phyloP scores from a whole-genome alignment of 768 basidiomycete species.

The Podaxis sp. region DNA sequence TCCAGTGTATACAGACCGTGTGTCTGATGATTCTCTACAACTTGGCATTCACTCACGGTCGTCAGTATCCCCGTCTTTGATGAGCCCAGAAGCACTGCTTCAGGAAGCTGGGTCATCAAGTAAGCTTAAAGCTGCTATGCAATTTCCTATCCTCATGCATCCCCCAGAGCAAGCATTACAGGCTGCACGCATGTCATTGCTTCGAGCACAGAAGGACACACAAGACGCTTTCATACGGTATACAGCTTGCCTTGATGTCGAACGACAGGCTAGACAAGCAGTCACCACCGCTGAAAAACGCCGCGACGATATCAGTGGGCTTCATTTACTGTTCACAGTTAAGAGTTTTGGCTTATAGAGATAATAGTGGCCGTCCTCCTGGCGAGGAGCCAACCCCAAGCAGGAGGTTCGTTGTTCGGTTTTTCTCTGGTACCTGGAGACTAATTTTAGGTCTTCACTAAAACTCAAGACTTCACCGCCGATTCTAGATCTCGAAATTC shows the following conservation, averaged over 20 bases:
- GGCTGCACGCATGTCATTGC: conserved; percentile 57
- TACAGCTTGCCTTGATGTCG: conserved; percentile 66
- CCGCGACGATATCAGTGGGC: conserved; percentile 60
- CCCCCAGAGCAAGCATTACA: conserved; percentile 59
- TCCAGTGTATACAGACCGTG: conserved; percentile 26
- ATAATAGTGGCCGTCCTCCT: conserved; percentile 45
- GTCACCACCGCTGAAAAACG: conserved; percentile 66
- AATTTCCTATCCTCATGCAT: conserved; percentile 18
- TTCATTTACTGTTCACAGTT: conserved; percentile 15
- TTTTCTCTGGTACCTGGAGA: conserved; percentile 16
- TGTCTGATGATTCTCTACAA: conserved; percentile 31
- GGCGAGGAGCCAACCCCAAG: conserved; percentile 42
- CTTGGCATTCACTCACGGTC: conserved; percentile 36
- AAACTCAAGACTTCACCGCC: conserved; percentile 17
- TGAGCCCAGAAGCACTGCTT: conserved; percentile 50
- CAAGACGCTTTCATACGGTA: conserved; percentile 73
- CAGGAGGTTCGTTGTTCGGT: conserved; percentile 21
- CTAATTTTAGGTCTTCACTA: conserved; percentile 18
- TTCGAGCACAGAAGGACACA: conserved; percentile 67
- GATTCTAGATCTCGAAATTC: conserved; percentile 52
- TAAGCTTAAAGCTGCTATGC: conserved; percentile 30
- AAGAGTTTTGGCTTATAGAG: conserved; percentile 16
- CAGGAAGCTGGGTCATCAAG: conserved; percentile 63
- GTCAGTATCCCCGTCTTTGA: conserved; percentile 52
- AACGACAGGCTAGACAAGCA: conserved; percentile 64